Evolutionary conservation across 257 asterid species (phyloP).

Genomic region (Thymus quinquecostatus): DNA sequence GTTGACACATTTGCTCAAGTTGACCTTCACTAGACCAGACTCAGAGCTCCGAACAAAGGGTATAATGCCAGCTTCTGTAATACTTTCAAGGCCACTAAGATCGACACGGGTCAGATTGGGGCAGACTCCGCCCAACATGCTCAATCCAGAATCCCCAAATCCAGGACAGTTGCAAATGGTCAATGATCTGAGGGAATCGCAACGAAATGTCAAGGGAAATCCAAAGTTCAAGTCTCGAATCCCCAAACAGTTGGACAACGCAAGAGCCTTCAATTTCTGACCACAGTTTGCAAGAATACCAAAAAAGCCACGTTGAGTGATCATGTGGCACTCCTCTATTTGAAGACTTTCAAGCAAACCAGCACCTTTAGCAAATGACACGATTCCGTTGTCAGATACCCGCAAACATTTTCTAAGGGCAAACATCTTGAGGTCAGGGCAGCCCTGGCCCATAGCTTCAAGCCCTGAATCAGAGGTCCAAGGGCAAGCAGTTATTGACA

Average conservation of each 20-base stretch:
- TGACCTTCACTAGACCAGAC: slow-evolving; percentile 63
- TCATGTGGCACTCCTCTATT: slow-evolving; percentile 78
- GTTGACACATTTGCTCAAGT: slow-evolving; percentile 65
- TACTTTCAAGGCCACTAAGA: slow-evolving; percentile 48
- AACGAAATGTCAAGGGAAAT: slow-evolving; percentile 36
- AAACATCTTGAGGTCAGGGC: slow-evolving; percentile 59
- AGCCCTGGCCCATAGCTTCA: slow-evolving; percentile 62
- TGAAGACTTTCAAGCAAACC: slow-evolving; percentile 58
- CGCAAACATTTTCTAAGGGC: slow-evolving; percentile 52
- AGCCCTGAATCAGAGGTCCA: slow-evolving; percentile 73
- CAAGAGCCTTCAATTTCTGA: slow-evolving; percentile 62
- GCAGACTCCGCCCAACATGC: slow-evolving; percentile 59
- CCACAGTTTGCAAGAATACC: slow-evolving; percentile 55
- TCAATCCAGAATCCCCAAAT: slow-evolving; percentile 58
- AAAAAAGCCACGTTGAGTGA: slow-evolving; percentile 67
- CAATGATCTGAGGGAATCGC: slow-evolving; percentile 63
- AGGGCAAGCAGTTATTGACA: slow-evolving; percentile 56
- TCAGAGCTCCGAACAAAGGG: slow-evolving; percentile 57
- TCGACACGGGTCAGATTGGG: slow-evolving; percentile 58
- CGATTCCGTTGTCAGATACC: slow-evolving; percentile 73
- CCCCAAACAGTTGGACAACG: slow-evolving; percentile 66
- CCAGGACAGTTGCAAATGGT: slow-evolving; percentile 72
- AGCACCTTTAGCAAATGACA: slow-evolving; percentile 56
- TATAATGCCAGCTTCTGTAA: slow-evolving; percentile 65
- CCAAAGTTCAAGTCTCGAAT: slow-evolving; percentile 46